Evolutionary conservation across 208 protist species (phyloP), one percentile per base, ranked within the genome.

Genomic region (Phytomonas sp.): DNA sequence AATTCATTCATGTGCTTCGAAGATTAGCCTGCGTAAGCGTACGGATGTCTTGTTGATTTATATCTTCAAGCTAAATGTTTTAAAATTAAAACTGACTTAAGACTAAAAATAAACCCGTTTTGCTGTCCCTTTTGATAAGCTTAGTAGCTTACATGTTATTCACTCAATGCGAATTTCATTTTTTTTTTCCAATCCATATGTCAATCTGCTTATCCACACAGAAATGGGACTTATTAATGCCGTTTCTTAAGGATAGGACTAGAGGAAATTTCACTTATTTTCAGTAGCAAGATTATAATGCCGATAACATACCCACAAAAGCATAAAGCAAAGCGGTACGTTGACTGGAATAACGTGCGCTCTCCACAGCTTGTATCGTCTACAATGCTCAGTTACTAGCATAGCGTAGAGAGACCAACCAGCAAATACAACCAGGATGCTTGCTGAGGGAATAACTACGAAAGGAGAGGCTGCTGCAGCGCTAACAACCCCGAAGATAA

Each of bases 331-430:
- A 0, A 93, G 79, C 43, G 89, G 89, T 0, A 72, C 37, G 40
- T 78, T 86, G 29, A 95, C 89, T 3, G 89, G 89, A 32, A 95
- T 69, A 64, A 95, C 74, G 61, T 95, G 89, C 20, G 72, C 63
- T 31, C 78, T 68, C 85, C 84, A 93, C n/a, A 91, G 79, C 26
- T 77, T 72, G 43, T 86, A 92, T 28, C 76, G 86, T 79, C 82
- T 79, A 61, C 87, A 85, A 73, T 91, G 84, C n/a, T 75, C 75
- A 26, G 72, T 83, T n/a, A 95, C 87, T 9, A 95, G 70, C 81
- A 87, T 85, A 30, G 84, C 81, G 62, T 95, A 95, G 34, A 91
- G 82, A 61, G 83, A 79, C 87, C 89, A 95, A 3, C 79, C 80
- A 17, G 69, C 78, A 73, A 89, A 95, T 26, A 89, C 78, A 31